Base-by-base conservation (phyloP, 345 rosid genomes). In the Punica granatum region DNA sequence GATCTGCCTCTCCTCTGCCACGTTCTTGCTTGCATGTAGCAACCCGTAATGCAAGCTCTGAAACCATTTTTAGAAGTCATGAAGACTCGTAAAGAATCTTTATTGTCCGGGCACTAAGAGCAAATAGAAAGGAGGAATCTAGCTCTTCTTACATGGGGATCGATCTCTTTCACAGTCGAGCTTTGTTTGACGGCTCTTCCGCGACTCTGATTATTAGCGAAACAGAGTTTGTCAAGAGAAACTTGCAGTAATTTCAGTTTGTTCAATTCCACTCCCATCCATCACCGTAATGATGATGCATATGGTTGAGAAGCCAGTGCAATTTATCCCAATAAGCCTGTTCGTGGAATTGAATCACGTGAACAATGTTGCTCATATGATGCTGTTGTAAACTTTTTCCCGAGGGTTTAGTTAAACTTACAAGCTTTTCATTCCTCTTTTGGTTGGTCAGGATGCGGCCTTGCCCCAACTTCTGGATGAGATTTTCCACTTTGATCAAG, bases 1-100 rank as follows among this genome's bases (percentile, higher is more conserved):
- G 30, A 49, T 44, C 42, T 33, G 25, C 25, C 60, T 67, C 43
- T 51, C 70, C 32, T 35, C 44, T 9, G 62, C 41, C 32, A 53
- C n/a, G 16, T 16, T 49, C 31, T 36, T 67, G 61, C 69, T 66
- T 15, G 36, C 46, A 25, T 67, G 69, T n/a, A 67, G 59, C 59
- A 33, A 33, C 58, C 60, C 60, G 28, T 49, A 67, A 26, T 34
- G 60, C 43, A 31, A 21, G 32, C 69, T 34, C 58, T 67, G 15
- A 3, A 34, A 19, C 7, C 25, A 34, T 31, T 34, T 34, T 62
- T 34, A 1, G 61, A 25, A 23, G 15, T 54, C 28, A 26, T 19
- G 12, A 48, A 4, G 16, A 13, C 23, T 1, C 2, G 18, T 6
- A n/a, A 4, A 48, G 23, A 48, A 48, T 4, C 4, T 16, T 48